phyloP scores from a whole-genome alignment of 2,329 filamentous ascomycete species.

The Juglanconis oblonga region DNA sequence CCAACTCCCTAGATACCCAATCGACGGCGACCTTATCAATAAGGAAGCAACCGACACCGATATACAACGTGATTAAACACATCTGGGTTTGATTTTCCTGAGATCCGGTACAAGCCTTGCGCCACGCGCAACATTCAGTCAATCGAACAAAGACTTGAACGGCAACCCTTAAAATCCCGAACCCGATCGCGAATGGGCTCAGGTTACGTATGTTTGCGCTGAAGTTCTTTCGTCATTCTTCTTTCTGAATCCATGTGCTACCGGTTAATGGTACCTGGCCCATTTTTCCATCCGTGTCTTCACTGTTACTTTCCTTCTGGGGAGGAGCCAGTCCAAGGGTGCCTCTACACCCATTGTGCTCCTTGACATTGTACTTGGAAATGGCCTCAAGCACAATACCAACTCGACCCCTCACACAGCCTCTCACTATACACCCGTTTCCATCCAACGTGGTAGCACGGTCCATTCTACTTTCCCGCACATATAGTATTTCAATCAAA shows the following conservation, averaged over 20 bases:
- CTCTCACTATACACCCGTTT: not conserved
- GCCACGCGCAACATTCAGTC: not conserved
- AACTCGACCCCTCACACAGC: not conserved
- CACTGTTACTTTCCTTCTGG: not conserved
- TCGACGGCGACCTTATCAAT: not conserved
- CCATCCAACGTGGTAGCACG: not conserved
- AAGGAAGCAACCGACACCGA: not conserved
- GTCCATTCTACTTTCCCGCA: not conserved
- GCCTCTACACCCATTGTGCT: not conserved
- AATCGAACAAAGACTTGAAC: not conserved
- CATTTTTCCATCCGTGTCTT: not conserved
- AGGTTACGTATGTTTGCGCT: not conserved
- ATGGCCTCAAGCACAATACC: not conserved
- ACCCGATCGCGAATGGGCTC: not conserved
- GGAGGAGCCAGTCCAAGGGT: not conserved
- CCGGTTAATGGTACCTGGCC: not conserved
- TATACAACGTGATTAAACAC: not conserved
- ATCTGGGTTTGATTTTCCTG: not conserved
- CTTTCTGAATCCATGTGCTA: not conserved
- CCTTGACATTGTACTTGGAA: constrained; percentile 5
- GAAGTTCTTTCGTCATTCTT: no score
- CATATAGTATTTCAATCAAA: not conserved
- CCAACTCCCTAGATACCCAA: constrained; percentile 2
- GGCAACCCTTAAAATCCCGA: not conserved
- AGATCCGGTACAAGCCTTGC: not conserved